Evolutionary conservation across 345 rosid genomes (phyloP), one percentile per base, ranked within the genome.

Genomic region (Bruguiera gymnorhiza): DNA sequence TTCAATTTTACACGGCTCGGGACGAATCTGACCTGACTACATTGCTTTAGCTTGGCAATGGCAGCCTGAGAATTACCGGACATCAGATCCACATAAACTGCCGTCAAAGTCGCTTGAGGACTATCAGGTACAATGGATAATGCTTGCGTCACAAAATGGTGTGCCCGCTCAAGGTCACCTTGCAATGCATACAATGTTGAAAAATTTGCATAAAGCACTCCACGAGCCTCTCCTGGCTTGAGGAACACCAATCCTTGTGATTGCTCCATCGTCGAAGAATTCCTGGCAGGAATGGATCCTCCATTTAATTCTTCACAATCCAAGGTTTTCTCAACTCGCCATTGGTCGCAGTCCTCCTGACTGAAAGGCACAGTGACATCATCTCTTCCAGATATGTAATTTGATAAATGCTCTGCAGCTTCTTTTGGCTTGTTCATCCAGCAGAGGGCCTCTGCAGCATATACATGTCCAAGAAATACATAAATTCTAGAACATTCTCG

Each of bases 401-500:
- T 55, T 6, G 86, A 88, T 75, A 96, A 84, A 79, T 90, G 94
- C 55, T 82, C 89, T 0, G 88, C 90, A 6, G 98, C 99, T 73
- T 92, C 99, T 52, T 80, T 72, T 15, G 92, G 88, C 72, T 80
- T 86, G 87, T 87, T 83, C 79, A 96, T 81, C 79, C 85, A 68
- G 84, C 97, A 96, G 34, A 96, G 97, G 20, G 99, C 96, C 86
- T 96, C 99, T 3, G 98, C 98, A 64, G 88, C 95, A 78, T 96
- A 96, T 9, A 86, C 65, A 70, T 81, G 99, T 64, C 90, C 93
- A 50, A 96, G 80, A 85, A 86, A 96, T 54, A 79, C 43, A 69
- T 86, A 92, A 62, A 92, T 83, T 79, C 80, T 90, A 1, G 94
- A 89, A 80, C 93, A 89, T 62, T 77, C 86, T 9, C 87, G 78